Conservation (phyloP, 345 rosid species). For the Hirschfeldia incana region DNA sequence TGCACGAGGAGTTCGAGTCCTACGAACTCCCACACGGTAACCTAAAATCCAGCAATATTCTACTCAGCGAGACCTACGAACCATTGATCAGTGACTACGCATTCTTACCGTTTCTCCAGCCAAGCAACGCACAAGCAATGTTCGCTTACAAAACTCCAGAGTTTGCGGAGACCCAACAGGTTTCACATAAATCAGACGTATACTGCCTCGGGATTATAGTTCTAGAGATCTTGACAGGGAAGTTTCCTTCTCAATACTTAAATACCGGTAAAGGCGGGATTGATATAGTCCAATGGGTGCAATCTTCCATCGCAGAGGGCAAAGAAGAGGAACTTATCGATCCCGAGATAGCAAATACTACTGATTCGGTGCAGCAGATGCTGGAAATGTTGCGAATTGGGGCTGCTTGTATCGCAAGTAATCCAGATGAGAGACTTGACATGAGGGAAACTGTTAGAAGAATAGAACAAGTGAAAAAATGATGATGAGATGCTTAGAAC, state of each 20-base stretch:
- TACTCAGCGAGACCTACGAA: conserved; percentile 52
- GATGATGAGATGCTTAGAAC: conserved; percentile 26
- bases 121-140: conserved; percentile 45
- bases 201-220: conserved; percentile 74
- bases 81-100: conserved; percentile 73
- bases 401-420: conserved; percentile 54
- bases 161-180: conserved; percentile 41
- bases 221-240: conserved; percentile 79
- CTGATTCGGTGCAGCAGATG: conserved; percentile 46
- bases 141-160: conserved; percentile 71
- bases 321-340: conserved; percentile 60
- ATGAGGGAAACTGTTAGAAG: conserved; percentile 56
- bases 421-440: conserved; percentile 51
- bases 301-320: conserved; percentile 41
- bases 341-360: conserved; percentile 54
- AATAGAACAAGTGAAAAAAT: conserved; percentile 53
- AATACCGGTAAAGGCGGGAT: conserved; percentile 61
- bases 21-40: conserved; percentile 79
- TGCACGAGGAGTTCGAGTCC: conserved; percentile 56
- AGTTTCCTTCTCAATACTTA: conserved; percentile 68
- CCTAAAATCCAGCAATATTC: conserved; percentile 84
- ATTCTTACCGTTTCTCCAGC: conserved; percentile 51
- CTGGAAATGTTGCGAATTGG: conserved; percentile 55
- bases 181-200: conserved; percentile 71
- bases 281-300: conserved; percentile 62